Base-by-base conservation (phyloP, 345 rosid species). In the Litchi chinensis region DNA sequence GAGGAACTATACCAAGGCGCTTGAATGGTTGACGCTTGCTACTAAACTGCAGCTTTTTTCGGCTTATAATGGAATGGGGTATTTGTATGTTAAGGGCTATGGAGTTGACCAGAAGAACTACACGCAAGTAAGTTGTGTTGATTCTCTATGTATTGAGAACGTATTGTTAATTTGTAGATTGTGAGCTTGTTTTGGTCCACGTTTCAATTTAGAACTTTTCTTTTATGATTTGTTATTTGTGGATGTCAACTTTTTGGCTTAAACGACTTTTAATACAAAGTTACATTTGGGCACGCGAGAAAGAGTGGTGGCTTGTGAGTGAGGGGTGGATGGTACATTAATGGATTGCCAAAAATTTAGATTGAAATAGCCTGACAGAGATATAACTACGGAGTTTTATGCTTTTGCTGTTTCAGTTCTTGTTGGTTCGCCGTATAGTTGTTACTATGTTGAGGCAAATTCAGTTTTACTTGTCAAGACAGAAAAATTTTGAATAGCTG, bases 31-130 rank as follows among this genome's bases (percentile, higher is more conserved):
- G 72, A 88, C 84, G 10, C 97, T 92, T 83, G 99, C 99, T 22
- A 87, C 95, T 3, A 89, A 85, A 37, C 98, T 89, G 77, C 91
- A 93, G 74, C 92, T 90, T 80, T 86, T 85, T 82, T 97, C 98
- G 9, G 97, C 99, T 70, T 97, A 89, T 81, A 97, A 94, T 82
- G 98, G 98, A 74, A 92, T 97, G 87, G 99, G 98, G 13, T 97
- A 94, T 86, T 82, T 97, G 77, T 90, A 97, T 87, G 98, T 93
- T 74, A 97, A 97, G 82, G 99, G 99, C 8, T 93, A 94, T 77
- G 99, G 98, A 73, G 98, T 97, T 75, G 98, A 93, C 46, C 86
- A 95, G 89, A 95, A 94, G 85, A 97, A 97, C 83, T 94, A 87
- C 73, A 93, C 97, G 48, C 94, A 91, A 85, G 99, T 93, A 86